These are phyloP conservation scores for Trifolium pratense DNA, from an alignment of 306 rosid species.

Conservation along the genomic window DNA sequence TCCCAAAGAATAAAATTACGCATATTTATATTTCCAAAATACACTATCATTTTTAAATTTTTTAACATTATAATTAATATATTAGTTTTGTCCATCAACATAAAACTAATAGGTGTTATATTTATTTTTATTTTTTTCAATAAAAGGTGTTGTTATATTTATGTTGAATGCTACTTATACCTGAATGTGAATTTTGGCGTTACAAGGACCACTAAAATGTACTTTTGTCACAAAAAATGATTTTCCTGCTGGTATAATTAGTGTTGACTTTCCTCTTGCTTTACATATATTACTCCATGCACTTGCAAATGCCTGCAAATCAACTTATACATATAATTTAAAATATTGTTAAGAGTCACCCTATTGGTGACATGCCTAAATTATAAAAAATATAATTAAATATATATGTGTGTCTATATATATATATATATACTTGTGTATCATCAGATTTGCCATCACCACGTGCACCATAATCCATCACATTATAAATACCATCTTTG, in stretches of 20 bases:
- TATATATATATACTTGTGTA: neutral
- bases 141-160: too few relatives aligned
- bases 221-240: neutral
- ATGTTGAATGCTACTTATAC: neutral
- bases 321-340: neutral
- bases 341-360: neutral
- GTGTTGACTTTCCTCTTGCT: neutral
- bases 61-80: too few relatives aligned
- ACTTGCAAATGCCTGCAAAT: neutral
- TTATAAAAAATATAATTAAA: too few relatives aligned
- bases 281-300: neutral
- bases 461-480: neutral
- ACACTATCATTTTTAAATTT: too few relatives aligned
- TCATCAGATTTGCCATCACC: slow-evolving; percentile 3
- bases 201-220: neutral
- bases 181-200: neutral
- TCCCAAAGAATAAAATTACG: neutral
- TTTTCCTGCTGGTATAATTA: neutral
- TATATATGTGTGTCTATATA: too few relatives aligned
- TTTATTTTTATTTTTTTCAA: too few relatives aligned
- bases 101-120: too few relatives aligned
- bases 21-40: too few relatives aligned
- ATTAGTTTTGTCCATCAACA: too few relatives aligned
- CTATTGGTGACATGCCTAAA: neutral
- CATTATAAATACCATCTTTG: neutral